A percentile compares a stretch with the other conserved stretches of the same genome.
Conservation (phyloP, 139 green algal genomes). For the Deuterostichococcus epilithicus region DNA sequence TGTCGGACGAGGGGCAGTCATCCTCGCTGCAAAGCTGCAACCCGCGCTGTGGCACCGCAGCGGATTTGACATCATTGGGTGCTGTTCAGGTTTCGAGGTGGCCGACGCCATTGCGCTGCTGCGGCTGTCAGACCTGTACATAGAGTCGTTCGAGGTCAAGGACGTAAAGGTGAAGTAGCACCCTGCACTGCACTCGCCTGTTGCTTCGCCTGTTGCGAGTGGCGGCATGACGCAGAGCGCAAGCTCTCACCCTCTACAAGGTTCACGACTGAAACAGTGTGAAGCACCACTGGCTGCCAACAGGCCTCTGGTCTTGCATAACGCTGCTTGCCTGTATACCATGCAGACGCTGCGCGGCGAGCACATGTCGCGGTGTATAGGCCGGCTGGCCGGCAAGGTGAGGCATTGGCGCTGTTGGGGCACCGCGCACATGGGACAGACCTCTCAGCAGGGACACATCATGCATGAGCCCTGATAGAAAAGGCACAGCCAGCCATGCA, state of each 20-base stretch:
- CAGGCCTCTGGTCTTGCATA: not conserved
- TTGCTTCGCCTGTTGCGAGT: not conserved
- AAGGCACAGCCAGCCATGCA: not conserved
- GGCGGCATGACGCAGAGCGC: no score
- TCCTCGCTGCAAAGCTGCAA: not conserved
- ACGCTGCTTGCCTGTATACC: not conserved
- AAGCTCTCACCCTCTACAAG: no score
- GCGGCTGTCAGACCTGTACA: constrained; percentile 95
- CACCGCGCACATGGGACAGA: not conserved
- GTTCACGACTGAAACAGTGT: no score
- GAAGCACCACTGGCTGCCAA: not conserved
- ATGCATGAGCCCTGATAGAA: not conserved
- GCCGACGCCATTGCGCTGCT: constrained; percentile 94
- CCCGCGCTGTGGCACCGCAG: not conserved
- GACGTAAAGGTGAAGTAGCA: constrained; percentile 78
- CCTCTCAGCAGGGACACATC: not conserved
- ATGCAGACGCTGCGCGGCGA: constrained; percentile 91
- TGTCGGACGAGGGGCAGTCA: not conserved
- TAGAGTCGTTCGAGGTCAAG: constrained; percentile 99
- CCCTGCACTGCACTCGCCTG: not conserved
- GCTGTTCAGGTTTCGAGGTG: constrained; percentile 71
- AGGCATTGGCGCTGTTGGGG: not conserved
- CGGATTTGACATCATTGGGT: not conserved
- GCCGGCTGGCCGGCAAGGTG: constrained; percentile 88
- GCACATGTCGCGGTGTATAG: constrained; percentile 94